These are phyloP conservation scores for Phaeosphaeria sp. DNA, from an alignment of 2,329 filamentous ascomycete genomes.

Conservation along the genomic window DNA sequence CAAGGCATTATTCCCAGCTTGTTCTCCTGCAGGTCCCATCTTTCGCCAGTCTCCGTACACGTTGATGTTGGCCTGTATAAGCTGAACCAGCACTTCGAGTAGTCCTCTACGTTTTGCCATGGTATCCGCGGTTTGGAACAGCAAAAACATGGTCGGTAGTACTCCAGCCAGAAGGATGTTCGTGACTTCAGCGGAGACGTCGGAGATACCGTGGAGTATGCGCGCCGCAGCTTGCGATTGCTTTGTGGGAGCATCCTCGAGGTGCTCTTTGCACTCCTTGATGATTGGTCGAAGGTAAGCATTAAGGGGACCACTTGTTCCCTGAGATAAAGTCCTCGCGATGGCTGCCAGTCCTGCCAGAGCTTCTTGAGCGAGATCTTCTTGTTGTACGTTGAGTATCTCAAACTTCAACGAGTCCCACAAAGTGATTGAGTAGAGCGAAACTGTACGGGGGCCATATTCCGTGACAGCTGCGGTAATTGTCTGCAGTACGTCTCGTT, in stretches of 20 bases:
- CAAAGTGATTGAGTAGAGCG: slow-evolving; percentile 67
- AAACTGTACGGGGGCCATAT: slow-evolving; percentile 65
- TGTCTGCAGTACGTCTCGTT: slow-evolving; percentile 71
- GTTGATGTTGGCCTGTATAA: slow-evolving; percentile 64
- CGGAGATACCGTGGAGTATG: slow-evolving; percentile 64
- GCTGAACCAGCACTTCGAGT: slow-evolving; percentile 64
- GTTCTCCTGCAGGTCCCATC: slow-evolving; percentile 45
- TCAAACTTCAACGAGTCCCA: slow-evolving; percentile 76
- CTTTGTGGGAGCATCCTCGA: slow-evolving; percentile 72
- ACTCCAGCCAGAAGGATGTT: slow-evolving; percentile 63
- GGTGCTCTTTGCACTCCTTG: slow-evolving; percentile 71
- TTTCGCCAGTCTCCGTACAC: slow-evolving; percentile 64
- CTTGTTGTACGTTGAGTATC: slow-evolving; percentile 70
- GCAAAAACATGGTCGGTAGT: slow-evolving; percentile 63
- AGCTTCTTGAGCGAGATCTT: slow-evolving; percentile 67
- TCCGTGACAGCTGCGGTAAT: slow-evolving; percentile 65
- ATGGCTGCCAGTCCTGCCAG: slow-evolving; percentile 63
- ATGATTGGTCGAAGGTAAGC: slow-evolving; percentile 66
- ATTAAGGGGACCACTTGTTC: slow-evolving; percentile 55
- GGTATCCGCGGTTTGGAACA: slow-evolving; percentile 67
- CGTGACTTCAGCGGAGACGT: slow-evolving; percentile 62
- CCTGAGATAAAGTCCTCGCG: slow-evolving; percentile 60
- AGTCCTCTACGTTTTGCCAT: slow-evolving; percentile 68
- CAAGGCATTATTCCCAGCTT: slow-evolving; percentile 45
- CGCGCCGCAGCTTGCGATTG: slow-evolving; percentile 69